Evolutionary conservation across 495 filamentous ascomycete species (phyloP).

Genomic region (Sabuloglossum arenarium): DNA sequence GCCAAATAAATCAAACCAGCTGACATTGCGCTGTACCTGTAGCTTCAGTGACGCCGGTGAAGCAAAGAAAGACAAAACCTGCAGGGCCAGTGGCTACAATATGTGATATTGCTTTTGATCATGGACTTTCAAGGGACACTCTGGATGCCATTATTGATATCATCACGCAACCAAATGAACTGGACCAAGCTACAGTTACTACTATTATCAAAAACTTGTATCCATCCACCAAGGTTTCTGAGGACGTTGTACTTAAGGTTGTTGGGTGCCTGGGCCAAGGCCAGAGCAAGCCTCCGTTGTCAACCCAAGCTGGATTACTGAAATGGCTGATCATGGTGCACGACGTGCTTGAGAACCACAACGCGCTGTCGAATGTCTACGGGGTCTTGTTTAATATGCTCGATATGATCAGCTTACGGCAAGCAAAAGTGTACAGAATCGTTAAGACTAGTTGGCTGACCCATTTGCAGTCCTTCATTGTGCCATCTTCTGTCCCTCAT

Average conservation of each 20-base stretch:
- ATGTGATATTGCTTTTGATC: conserved; percentile 33
- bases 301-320: conserved; percentile 45
- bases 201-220: conserved; percentile 55
- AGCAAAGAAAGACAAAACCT: conserved; percentile 8
- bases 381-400: conserved; percentile 64
- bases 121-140: conserved; percentile 37
- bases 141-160: conserved; percentile 45
- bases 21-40: background rate
- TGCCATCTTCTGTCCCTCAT: conserved; percentile 72
- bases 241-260: conserved; percentile 40
- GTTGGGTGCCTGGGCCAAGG: conserved; percentile 62
- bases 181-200: conserved; percentile 54
- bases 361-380: conserved; percentile 48
- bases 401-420: conserved; percentile 58
- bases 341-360: conserved; percentile 44
- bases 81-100: conserved; percentile 24
- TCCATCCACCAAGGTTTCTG: conserved; percentile 39
- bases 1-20: background rate
- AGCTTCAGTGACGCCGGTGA: background rate
- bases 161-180: conserved; percentile 38
- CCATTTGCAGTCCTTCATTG: conserved; percentile 15
- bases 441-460: background rate
- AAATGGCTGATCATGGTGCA: conserved; percentile 69
- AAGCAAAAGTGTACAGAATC: background rate
- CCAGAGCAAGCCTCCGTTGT: conserved; percentile 50